A percentile compares a stretch with the other conserved stretches of the same genome.
Conservation (phyloP, 495 filamentous ascomycete species). For the Oidiodendron maius region DNA sequence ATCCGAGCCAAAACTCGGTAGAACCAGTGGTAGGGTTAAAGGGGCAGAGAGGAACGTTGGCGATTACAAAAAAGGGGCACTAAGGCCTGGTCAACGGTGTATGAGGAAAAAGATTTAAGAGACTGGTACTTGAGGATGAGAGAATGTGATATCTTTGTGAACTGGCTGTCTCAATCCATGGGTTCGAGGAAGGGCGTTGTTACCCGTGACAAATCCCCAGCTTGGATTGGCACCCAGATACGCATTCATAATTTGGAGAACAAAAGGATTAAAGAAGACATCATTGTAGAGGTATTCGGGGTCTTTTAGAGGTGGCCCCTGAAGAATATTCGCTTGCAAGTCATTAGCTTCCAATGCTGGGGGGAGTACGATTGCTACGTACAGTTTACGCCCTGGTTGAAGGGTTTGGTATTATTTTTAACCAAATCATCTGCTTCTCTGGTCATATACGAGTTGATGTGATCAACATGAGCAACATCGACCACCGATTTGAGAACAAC, state of each 20-base stretch:
- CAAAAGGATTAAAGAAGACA: conserved; percentile 32
- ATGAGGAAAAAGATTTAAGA: conserved; percentile 8
- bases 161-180: conserved; percentile 28
- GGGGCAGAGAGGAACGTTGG: conserved; percentile 22
- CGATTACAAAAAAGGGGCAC: conserved; percentile 27
- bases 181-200: conserved; percentile 27
- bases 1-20: conserved; percentile 40
- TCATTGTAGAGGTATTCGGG: conserved; percentile 27
- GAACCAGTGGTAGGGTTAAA: conserved; percentile 31
- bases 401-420: conserved; percentile 20
- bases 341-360: conserved; percentile 1
- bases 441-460: conserved; percentile 20
- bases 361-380: background rate
- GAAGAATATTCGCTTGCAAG: conserved; percentile 24
- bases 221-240: conserved; percentile 22
- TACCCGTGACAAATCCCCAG: conserved; percentile 30
- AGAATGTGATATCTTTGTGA: conserved; percentile 27
- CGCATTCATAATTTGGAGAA: conserved; percentile 26
- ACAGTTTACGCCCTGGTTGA: conserved; percentile 27
- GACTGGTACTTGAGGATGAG: conserved; percentile 22
- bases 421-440: conserved; percentile 21
- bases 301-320: conserved; percentile 22
- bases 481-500: conserved; percentile 25
- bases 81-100: conserved; percentile 21
- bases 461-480: conserved; percentile 20